Evolutionary conservation across 2,329 filamentous ascomycete genomes (phyloP).

Genomic region (Davidsoniella eucalypti): DNA sequence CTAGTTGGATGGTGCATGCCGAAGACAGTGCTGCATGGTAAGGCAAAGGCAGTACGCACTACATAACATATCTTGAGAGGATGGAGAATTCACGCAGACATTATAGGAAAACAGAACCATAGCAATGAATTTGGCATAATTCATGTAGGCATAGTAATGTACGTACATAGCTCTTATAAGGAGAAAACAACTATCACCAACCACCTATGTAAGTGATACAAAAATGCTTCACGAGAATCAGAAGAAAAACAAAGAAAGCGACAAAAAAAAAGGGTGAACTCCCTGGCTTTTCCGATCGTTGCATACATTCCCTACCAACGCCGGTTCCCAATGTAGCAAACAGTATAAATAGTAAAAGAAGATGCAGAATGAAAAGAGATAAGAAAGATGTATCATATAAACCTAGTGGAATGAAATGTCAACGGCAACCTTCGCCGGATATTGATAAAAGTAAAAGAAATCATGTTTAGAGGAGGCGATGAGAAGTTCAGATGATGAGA

Average conservation of each 20-base stretch:
- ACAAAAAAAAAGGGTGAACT: background rate
- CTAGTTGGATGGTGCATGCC: conserved; percentile 47
- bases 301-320: too few relatives aligned
- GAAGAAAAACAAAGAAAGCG: too few relatives aligned
- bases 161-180: too few relatives aligned
- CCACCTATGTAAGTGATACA: background rate
- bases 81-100: background rate
- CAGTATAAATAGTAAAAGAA: background rate
- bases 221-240: too few relatives aligned
- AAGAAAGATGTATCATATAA: background rate
- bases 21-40: background rate
- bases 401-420: background rate
- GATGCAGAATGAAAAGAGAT: background rate
- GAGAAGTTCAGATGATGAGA: too few relatives aligned
- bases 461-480: too few relatives aligned
- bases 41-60: background rate
- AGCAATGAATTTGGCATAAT: background rate
- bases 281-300: too few relatives aligned
- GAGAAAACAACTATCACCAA: too few relatives aligned
- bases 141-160: background rate
- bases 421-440: too few relatives aligned
- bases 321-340: too few relatives aligned
- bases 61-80: background rate
- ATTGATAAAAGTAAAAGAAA: too few relatives aligned
- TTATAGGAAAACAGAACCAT: conserved; percentile 1